Conservation (phyloP, 139 green algal species). For the Ettlia oleoabundans region DNA sequence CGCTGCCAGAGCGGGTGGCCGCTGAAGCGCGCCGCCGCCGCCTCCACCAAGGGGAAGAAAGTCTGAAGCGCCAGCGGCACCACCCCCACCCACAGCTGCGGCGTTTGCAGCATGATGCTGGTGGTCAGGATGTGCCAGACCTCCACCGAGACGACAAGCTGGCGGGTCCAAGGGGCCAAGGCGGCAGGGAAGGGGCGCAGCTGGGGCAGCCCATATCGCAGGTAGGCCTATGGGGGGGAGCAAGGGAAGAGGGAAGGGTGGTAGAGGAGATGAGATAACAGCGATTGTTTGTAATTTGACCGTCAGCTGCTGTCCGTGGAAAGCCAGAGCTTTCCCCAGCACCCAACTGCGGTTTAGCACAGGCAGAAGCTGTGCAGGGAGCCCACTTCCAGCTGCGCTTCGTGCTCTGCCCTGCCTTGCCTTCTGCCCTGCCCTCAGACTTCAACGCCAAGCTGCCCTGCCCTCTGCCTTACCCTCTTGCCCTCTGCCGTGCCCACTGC, state of each 20-base stretch:
- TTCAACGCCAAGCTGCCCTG: too few relatives aligned
- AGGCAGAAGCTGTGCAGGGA: too few relatives aligned
- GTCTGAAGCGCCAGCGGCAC: neutral
- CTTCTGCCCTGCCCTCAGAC: too few relatives aligned
- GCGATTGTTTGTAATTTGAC: neutral
- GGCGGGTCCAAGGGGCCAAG: neutral
- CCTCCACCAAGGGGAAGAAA: neutral
- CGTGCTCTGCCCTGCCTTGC: too few relatives aligned
- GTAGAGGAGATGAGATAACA: neutral
- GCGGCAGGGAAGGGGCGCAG: conserved; percentile 30
- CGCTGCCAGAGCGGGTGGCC: conserved; percentile 12
- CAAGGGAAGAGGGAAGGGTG: neutral
- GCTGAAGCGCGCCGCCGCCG: conserved; percentile 3
- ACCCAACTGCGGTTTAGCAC: too few relatives aligned
- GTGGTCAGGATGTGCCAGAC: neutral
- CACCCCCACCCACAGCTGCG: conserved; percentile 14
- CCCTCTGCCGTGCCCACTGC: too few relatives aligned
- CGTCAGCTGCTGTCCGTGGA: too few relatives aligned
- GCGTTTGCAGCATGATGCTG: conserved; percentile 11
- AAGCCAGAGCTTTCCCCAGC: too few relatives aligned
- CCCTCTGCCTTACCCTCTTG: too few relatives aligned
- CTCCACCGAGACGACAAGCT: neutral
- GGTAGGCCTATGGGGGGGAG: conserved; percentile 14
- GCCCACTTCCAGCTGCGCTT: too few relatives aligned
- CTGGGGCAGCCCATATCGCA: neutral